Percentiles rank a stretch among this genome's conserved stretches.
These are phyloP conservation scores for Crithidia sp. DNA, from an alignment of 208 protist genomes.

Conservation along the genomic window DNA sequence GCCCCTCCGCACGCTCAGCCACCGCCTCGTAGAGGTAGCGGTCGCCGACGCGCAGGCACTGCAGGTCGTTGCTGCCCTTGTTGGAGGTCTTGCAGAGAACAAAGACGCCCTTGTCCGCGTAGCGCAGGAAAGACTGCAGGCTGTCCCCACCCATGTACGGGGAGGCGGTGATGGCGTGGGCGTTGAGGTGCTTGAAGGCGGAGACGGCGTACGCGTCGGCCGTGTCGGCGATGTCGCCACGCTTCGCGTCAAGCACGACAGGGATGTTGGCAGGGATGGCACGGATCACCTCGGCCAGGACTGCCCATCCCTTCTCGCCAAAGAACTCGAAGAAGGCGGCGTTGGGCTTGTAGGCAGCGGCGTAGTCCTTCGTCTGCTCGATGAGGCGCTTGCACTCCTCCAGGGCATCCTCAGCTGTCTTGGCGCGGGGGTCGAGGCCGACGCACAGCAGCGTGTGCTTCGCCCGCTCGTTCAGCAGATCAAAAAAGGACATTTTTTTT, in stretches of 20 bases:
- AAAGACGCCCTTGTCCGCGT: conserved; percentile 80
- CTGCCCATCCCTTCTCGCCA: conserved; percentile 73
- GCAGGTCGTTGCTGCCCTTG: conserved; percentile 87
- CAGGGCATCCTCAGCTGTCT: conserved; percentile 61
- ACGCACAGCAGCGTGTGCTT: conserved; percentile 85
- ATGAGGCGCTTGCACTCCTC: conserved; percentile 80
- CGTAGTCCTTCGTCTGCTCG: conserved; percentile 79
- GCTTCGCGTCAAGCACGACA: conserved; percentile 89
- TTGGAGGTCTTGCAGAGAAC: conserved; percentile 91
- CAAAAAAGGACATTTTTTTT: conserved; percentile 63
- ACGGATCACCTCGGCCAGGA: conserved; percentile 65
- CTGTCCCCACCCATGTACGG: conserved; percentile 91
- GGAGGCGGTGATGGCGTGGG: conserved; percentile 86
- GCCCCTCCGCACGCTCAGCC: conserved; percentile 71
- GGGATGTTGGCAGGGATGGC: conserved; percentile 77
- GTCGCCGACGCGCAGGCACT: conserved; percentile 66
- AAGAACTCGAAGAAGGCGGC: conserved; percentile 90
- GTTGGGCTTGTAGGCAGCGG: conserved; percentile 90
- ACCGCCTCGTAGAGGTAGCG: conserved; percentile 80
- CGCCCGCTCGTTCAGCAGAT: conserved; percentile 82
- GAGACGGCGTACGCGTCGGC: conserved; percentile 86
- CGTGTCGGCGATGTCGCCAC: conserved; percentile 88
- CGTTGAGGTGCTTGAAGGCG: conserved; percentile 77
- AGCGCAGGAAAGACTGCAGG: conserved; percentile 79
- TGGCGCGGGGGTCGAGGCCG: conserved; percentile 82